phyloP scores from a whole-genome alignment of 2,329 filamentous ascomycete species.

The Sporothrix variecibatus region DNA sequence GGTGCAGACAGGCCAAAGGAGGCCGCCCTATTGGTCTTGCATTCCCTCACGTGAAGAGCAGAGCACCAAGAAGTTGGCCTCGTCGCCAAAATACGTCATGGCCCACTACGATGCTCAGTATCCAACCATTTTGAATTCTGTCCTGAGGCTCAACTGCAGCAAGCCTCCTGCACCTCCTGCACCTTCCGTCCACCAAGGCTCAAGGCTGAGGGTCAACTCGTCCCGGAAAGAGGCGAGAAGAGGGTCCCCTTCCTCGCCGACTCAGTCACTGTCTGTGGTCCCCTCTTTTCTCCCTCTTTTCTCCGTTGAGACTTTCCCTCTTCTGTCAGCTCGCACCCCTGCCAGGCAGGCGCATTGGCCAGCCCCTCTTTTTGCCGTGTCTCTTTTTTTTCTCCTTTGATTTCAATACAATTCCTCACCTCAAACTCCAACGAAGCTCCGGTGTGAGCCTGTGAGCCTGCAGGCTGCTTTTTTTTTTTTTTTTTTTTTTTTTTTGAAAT shows the following conservation, averaged over 20 bases:
- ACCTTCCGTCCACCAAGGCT: too few species aligned
- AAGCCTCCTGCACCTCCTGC: not conserved
- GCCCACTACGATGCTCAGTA: not conserved
- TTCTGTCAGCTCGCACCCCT: not conserved
- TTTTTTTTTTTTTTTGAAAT: not conserved
- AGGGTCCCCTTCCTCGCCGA: too few species aligned
- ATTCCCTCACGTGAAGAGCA: not conserved
- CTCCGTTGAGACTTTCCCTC: not conserved
- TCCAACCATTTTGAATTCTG: not conserved
- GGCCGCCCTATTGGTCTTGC: not conserved
- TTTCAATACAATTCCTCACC: not conserved
- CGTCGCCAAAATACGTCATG: conserved; percentile 2
- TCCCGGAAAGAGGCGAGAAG: not conserved
- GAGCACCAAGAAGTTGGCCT: not conserved
- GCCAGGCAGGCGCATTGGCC: not conserved
- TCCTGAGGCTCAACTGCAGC: not conserved
- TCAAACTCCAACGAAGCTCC: not conserved
- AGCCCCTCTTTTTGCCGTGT: conserved; percentile 1
- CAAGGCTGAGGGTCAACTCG: not conserved
- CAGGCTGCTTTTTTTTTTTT: not conserved
- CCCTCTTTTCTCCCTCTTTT: too few species aligned
- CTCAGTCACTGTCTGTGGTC: too few species aligned
- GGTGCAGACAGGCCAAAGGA: not conserved
- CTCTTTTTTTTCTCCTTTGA: not conserved
- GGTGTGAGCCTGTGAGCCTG: conserved; percentile 21